phyloP scores from a whole-genome alignment of 2,329 filamentous ascomycete genomes.

The Septoria petroselini region DNA sequence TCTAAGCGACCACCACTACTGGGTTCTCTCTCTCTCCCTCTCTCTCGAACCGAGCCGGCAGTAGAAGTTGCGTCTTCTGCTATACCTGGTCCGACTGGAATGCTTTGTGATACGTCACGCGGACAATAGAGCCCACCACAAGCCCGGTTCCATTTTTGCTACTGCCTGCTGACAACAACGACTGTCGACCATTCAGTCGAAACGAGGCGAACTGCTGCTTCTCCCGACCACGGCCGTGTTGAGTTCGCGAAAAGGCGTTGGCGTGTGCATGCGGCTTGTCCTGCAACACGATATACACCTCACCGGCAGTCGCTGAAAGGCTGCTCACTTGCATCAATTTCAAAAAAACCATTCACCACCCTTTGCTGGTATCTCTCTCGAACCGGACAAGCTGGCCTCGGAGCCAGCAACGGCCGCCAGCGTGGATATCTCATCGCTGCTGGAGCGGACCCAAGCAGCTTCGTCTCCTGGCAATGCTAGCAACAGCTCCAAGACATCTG shows the following conservation, averaged over 20 bases:
- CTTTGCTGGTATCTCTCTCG: not conserved
- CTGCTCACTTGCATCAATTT: too few relatives aligned
- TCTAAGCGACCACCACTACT: conserved; percentile 22
- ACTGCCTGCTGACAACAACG: conserved; percentile 13
- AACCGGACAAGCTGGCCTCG: conserved; percentile 42
- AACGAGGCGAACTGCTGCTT: conserved; percentile 9
- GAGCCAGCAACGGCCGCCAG: conserved; percentile 57
- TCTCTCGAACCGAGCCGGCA: conserved; percentile 18
- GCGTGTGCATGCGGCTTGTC: conserved; percentile 2
- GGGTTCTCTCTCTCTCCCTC: too few relatives aligned
- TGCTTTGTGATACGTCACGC: conserved; percentile 22
- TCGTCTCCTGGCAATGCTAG: conserved; percentile 53
- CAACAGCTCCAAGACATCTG: conserved; percentile 37
- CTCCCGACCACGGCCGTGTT: conserved; percentile 20
- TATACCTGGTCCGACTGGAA: conserved; percentile 15
- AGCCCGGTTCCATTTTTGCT: conserved; percentile 10
- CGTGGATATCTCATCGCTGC: conserved; percentile 92
- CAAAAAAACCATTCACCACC: too few relatives aligned
- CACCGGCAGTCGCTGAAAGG: not conserved
- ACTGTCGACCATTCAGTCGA: conserved; percentile 14
- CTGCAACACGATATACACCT: conserved; percentile 1
- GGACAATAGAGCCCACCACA: conserved; percentile 17
- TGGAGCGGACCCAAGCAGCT: conserved; percentile 74
- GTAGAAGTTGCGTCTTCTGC: conserved; percentile 4
- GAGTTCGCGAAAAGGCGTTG: conserved; percentile 13